Evolutionary conservation across 1,139 yeast genomes (phyloP), one percentile per base, ranked within the genome.

Genomic region (Magnusiomyces suaveolens): DNA sequence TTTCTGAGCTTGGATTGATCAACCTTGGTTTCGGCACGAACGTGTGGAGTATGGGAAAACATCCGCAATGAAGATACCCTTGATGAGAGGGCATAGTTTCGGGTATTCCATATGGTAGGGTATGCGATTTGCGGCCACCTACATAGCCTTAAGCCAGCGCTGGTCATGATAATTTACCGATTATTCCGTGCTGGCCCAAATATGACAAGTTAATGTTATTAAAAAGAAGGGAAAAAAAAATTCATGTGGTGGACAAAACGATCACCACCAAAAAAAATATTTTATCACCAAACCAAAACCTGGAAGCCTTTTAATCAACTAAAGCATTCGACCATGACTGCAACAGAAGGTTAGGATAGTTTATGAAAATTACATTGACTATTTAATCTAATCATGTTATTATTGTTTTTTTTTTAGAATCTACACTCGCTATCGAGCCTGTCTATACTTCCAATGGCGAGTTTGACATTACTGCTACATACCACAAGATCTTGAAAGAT

Each of bases 391-490:
- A 10, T n/a, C 10, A 14, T 18, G 16, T 36, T 36, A 8, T 12
- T 29, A 8, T 29, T 6, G 6, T 29, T 29, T 8, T 12, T 29
- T 36, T 21, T 21, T 18, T 21, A 41, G 44, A 41, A 41, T 41
- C 44, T 20, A 3, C 44, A 41, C 20, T 48, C 18, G 55, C 51
- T 3, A 48, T 51, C 21, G 56, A 46, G 12, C 58, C 58, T 12
- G 53, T 50, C 24, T 44, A 44, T 38, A 46, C 43, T 12, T 57
- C 49, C 29, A 43, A 51, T 16, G 57, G 53, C 24, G 52, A 74
- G 43, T 88, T 90, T 65, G 95, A 89, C 68, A 88, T 92, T 61
- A 88, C 84, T 52, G 76, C 80, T 62, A 81, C 92, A 0, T 92
- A 92, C 67, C 77, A 87, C 59, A 79, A 80, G 68, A 89, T 87